Conservation (phyloP, 208 protist species). For the Crithidia fasciculata region DNA sequence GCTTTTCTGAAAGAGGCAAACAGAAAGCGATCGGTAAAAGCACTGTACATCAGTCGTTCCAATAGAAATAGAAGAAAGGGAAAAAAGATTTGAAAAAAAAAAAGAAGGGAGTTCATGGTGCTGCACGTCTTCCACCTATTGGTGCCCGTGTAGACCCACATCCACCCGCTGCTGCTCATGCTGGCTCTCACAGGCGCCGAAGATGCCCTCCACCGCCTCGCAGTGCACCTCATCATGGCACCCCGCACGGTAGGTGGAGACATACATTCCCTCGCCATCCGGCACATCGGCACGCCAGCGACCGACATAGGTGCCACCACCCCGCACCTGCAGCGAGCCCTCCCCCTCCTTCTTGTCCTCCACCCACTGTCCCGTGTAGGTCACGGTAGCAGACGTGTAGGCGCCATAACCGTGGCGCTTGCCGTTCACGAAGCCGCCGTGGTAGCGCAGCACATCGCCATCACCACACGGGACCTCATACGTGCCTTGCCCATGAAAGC, state of each 20-base stretch:
- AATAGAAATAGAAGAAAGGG: slow-evolving; percentile 1
- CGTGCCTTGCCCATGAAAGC: slow-evolving; percentile 70
- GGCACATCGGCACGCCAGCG: slow-evolving; percentile 63
- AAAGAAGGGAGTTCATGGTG: not conserved
- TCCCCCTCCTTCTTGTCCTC: slow-evolving; percentile 74
- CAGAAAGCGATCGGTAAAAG: not conserved
- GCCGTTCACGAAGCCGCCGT: slow-evolving; percentile 65
- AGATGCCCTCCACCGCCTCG: slow-evolving; percentile 23
- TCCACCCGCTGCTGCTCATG: slow-evolving; percentile 25
- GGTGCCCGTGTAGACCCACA: slow-evolving; percentile 19
- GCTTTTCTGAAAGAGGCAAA: not conserved
- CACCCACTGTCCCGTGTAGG: slow-evolving; percentile 82
- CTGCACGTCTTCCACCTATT: not conserved
- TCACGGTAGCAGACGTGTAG: slow-evolving; percentile 48
- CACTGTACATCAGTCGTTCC: not conserved
- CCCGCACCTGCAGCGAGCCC: slow-evolving; percentile 52
- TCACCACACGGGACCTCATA: slow-evolving; percentile 29
- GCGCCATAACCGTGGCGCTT: slow-evolving; percentile 73
- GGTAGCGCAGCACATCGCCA: slow-evolving; percentile 47
- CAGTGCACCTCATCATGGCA: slow-evolving; percentile 29
- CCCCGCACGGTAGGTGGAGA: slow-evolving; percentile 14
- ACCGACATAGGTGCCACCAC: slow-evolving; percentile 46
- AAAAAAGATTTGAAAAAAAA: not conserved
- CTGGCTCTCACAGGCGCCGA: slow-evolving; percentile 21
- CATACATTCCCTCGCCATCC: slow-evolving; percentile 54